Base-by-base conservation (phyloP, 2,329 filamentous ascomycete genomes). In the Pseudocercospora crystallina region DNA sequence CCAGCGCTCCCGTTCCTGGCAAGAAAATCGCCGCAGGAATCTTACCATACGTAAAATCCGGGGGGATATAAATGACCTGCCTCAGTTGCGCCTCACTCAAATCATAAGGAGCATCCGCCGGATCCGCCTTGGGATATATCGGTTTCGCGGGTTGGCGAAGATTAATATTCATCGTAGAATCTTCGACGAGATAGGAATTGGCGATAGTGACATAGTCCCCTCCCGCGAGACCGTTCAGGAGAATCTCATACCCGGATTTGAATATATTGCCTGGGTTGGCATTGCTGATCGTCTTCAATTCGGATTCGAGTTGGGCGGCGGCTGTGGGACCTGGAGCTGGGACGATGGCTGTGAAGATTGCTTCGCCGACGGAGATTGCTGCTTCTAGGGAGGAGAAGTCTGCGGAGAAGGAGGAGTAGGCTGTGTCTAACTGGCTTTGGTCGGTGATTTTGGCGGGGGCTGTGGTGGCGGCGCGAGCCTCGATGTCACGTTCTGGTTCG, bases 1-100 rank as follows among this genome's bases (percentile, higher is more conserved):
- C 78, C 14, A 73, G 74, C n/a, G 71, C 60, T 11, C 73, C 77
- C 0, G 79, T 81, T 1, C 79, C 79, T 3, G 78, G 78, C 3
- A 82, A 68, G 26, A 82, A 71, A 5, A 82, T 66, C 9, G 81
- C 71, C 0, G 78, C 77, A 9, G 47, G 58, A 12, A 51, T 49
- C 14, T 69, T 61, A 9, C 76, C 76, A 51, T 70, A 72, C 5
- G 71, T 73, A 64, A 80, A 82, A 11, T 61, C 63, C 0, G 69
- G 44, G 3, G 80, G 78, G 40, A 81, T 79, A 58, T 74, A 73
- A 43, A 83, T 79, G 3, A 75, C 78, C 12, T 71, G 61, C 13
- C 78, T 73, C n/a, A 82, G 70, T 12, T 66, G 59, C 1, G 60
- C 51, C 60, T 82, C 78, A 0, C 68, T 60, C 8, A 80, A 46